Evolutionary conservation across 345 rosid species (phyloP), one percentile per base, ranked within the genome.

Genomic region (Citrus mangshanensis): DNA sequence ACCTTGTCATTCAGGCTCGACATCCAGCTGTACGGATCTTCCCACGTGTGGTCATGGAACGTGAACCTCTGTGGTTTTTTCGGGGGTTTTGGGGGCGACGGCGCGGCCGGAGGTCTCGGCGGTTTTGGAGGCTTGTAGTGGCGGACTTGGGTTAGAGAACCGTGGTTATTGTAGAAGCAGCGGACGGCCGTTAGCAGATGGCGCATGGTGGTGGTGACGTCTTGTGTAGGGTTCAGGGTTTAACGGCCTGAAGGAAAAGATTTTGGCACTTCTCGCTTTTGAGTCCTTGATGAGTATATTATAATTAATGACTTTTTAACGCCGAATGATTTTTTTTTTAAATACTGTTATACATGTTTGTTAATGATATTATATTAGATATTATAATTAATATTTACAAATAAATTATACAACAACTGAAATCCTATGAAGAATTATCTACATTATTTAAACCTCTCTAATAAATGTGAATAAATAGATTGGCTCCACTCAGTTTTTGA

Each of bases 1-100:
- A 96, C 99, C 82, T 91, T 91, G 85, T 96, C 98, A 38, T 83
- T 88, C 34, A 96, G 89, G 79, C 80, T 87, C 68, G 97, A 89
- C 98, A 96, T 96, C 99, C 99, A 96, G 77, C 91, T 86, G 88
- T 96, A 96, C 28, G 93, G 90, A 81, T 96, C 99, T 79, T 94
- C 94, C 99, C 98, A 96, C 19, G 92, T 87, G 49, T 59, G 86
- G 82, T 87, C 94, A 68, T 91, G 94, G 82, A 90, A 84, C 22
- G 91, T 87, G 89, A 89, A 91, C 37, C 83, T 77, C 82, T 89
- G 89, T 18, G 97, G 94, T 87, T 93, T 96, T 78, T 88, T 89
- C 65, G 97, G 98, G 21, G 98, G 97, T 49, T 90, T 87, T 1
- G 99, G 98, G 49, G 97, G 89, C 27, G 81, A 71, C 22, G 98